Base-by-base conservation (phyloP, 1,284 basidiomycete genomes). In the Gymnopus androsaceus region DNA sequence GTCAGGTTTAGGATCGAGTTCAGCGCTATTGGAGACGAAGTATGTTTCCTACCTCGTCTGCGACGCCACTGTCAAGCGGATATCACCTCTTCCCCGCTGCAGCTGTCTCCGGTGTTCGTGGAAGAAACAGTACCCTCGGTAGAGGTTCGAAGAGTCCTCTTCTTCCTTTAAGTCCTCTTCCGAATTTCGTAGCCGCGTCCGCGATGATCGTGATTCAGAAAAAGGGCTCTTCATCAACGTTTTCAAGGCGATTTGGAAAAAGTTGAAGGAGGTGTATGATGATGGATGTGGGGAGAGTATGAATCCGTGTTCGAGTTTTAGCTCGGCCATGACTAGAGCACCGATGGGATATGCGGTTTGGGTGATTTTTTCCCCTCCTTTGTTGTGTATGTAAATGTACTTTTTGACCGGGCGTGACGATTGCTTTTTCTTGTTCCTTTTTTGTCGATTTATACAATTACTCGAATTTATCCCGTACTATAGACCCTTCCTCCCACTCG, bases 151-250 rank as follows among this genome's bases (percentile, higher is more conserved):
- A 47, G 33, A 45, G 45, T 25, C 45, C 51, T 17, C 36, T 40
- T 36, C 41, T 51, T 34, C 36, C 49, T 15, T 28, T 38, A 25
- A 55, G 55, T 34, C 55, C 51, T 14, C 42, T 59, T 48, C 53
- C 60, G 7, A 54, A 42, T 21, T 36, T 40, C 36, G 27, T 46
- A 17, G 41, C 48, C 27, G 40, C 68, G 49, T 73, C 74, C 45
- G 79, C 77, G 28, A 79, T 92, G 60, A 82, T 85, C 42, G 76
- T 95, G 66, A 79, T 91, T 23, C 89, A 94, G 63, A 94, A 96
- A 76, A 95, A 94, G 72, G 94, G 94, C 14, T 89, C 92, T 4
- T 75, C 88, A 65, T 86, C 88, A 59, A 88, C 88, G 49, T 94
- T n/a, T n/a, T 95, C 75, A 86, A 85, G 69, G 74, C 79, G 11